Evolutionary conservation across 2,329 filamentous ascomycete species (phyloP), one percentile per base, ranked within the genome.

Genomic region (Paracoccidioides brasiliensis): DNA sequence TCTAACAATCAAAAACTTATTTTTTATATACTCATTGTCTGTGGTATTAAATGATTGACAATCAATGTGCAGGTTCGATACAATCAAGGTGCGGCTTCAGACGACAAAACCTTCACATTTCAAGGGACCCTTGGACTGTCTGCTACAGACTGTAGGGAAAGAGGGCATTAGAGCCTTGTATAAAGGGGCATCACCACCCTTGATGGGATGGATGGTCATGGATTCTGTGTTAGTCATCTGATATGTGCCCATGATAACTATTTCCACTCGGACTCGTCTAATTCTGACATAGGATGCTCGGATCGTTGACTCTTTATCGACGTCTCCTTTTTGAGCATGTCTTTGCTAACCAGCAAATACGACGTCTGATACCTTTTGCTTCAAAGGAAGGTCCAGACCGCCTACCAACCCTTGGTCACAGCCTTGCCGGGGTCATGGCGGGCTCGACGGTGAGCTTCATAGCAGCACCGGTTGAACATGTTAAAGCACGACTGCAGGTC

Each of bases 131-230:
- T 69, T 95, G 37, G 84, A 95, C 70, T 97, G 93, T 67, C 75
- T 95, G 8, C 70, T 86, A 55, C 85, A 91, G 69, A 98, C 93
- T 8, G 61, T 97, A 33, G 82, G 85, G 58, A 86, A 90, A 67
- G 93, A 98, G 71, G 91, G 91, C 50, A 73, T 94, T 49, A 73
- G 78, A 52, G 93, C 89, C 3, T 76, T 98, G 44, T 98, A 97
- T 79, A 98, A 97, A 74, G 90, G 91, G 64, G 90, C 90, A 9
- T 88, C 87, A 33, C 91, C 91, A 55, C 93, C 93, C 53, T 77
- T 97, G 51, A 82, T 96, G 53, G 93, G 93, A 64, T 97, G 93
- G 93, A 95, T 97, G 86, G 88, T 94, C 66, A 97, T 97, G 91
- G 93, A 98, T 74, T 83, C 79, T 55, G 69, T 85, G 74, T 79